phyloP scores from a whole-genome alignment of 106 monocot genomes.

The Dendrobium huoshanense region DNA sequence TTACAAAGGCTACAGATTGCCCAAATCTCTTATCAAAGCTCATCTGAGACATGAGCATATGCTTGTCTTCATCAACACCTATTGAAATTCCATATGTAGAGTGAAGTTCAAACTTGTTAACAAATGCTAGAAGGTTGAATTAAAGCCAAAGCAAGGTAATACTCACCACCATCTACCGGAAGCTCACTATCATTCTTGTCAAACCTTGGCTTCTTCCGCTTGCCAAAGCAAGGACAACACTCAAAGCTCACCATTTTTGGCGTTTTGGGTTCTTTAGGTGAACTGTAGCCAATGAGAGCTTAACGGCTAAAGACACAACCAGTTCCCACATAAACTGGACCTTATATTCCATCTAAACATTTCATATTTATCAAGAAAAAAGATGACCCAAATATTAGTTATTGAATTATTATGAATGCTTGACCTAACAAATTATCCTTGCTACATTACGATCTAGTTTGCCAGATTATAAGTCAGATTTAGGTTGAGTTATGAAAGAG shows the following conservation, averaged over 20 bases:
- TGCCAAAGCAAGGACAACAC: slow-evolving; percentile 89
- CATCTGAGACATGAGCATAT: slow-evolving; percentile 69
- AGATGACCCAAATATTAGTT: background rate
- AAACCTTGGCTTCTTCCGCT: slow-evolving; percentile 58
- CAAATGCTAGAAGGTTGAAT: background rate
- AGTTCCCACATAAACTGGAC: slow-evolving; percentile 92
- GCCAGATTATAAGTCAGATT: background rate
- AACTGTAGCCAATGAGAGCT: slow-evolving; percentile 84
- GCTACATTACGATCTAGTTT: background rate
- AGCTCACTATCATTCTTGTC: slow-evolving; percentile 22
- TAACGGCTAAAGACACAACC: slow-evolving; percentile 85
- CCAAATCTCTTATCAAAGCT: slow-evolving; percentile 95
- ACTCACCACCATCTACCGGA: slow-evolving; percentile 27
- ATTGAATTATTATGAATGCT: too few relatives aligned
- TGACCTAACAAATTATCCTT: too few relatives aligned
- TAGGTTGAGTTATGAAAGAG: background rate
- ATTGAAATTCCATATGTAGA: background rate
- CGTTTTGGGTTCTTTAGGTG: slow-evolving; percentile 78
- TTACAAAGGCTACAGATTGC: slow-evolving; percentile 84
- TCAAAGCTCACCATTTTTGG: slow-evolving; percentile 95
- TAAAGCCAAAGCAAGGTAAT: background rate
- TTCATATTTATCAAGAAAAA: slow-evolving; percentile 89
- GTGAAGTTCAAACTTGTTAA: background rate
- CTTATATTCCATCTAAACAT: slow-evolving; percentile 91
- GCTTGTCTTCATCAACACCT: slow-evolving; percentile 73